Percentiles rank a stretch among this genome's conserved stretches.
These are phyloP conservation scores for Gossypium bickii DNA, from an alignment of 345 rosid genomes.

Conservation along the genomic window DNA sequence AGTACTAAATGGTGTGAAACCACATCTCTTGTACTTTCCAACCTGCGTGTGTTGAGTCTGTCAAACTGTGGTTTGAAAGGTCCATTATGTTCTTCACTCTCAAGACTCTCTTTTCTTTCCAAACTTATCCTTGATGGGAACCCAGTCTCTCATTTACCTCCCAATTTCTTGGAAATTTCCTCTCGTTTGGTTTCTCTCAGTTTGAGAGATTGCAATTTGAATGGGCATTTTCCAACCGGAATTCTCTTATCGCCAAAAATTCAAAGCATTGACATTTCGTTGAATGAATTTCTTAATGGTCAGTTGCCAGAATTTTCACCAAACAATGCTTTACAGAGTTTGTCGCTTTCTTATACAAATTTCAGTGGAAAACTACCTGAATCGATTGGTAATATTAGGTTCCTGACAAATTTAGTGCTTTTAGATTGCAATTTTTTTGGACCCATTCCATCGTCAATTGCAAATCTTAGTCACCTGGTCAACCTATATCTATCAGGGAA, in stretches of 20 bases:
- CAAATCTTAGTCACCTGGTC: neutral
- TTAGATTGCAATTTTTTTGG: neutral
- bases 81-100: too few species aligned
- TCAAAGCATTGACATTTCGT: too few species aligned
- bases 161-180: too few species aligned
- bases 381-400: neutral
- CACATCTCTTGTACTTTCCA: neutral
- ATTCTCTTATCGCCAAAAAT: too few species aligned
- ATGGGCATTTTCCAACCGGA: neutral
- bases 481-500: accelerated
- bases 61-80: too few species aligned
- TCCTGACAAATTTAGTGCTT: neutral
- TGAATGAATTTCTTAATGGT: accelerated
- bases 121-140: too few species aligned
- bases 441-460: neutral
- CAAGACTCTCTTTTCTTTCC: too few species aligned
- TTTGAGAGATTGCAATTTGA: neutral
- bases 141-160: too few species aligned
- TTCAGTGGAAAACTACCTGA: neutral
- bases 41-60: neutral
- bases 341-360: neutral
- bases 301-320: neutral
- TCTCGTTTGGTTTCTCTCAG: neutral
- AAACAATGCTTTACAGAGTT: neutral
- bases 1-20: neutral